A percentile compares a stretch with the other conserved stretches of the same genome.
These are phyloP conservation scores for Pyropia yezoensis DNA, from an alignment of 23 red algal species.

Conservation along the genomic window DNA sequence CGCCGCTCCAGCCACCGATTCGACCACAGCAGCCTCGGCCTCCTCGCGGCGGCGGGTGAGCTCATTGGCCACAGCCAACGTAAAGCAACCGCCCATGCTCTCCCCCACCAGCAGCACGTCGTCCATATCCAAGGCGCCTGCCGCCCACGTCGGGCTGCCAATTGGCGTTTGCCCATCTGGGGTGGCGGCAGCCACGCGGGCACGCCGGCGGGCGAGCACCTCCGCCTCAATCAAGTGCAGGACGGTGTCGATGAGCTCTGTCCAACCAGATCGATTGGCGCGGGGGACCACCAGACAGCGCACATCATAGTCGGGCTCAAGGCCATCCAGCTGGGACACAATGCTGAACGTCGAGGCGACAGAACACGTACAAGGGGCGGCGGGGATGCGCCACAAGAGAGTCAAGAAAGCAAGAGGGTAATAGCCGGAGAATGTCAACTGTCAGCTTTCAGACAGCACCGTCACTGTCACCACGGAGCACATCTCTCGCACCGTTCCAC, in stretches of 20 bases:
- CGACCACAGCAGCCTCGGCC: not conserved
- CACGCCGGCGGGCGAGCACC: not conserved
- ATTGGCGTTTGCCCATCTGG: too few species aligned
- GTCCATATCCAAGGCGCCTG: not conserved
- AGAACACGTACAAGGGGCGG: too few species aligned
- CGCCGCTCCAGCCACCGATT: too few species aligned
- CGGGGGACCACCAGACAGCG: conserved; percentile 43
- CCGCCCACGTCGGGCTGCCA: too few species aligned
- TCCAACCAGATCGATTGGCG: conserved; percentile 27
- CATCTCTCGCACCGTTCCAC: too few species aligned
- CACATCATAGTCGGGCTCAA: conserved; percentile 64
- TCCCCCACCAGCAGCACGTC: conserved; percentile 38
- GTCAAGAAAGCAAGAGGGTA: too few species aligned
- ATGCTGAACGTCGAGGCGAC: conserved; percentile 5
- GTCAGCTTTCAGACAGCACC: too few species aligned
- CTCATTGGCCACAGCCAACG: conserved; percentile 15
- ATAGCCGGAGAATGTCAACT: too few species aligned
- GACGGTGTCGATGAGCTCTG: conserved; percentile 13
- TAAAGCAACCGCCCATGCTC: conserved; percentile 58
- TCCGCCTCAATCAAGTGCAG: conserved; percentile 25
- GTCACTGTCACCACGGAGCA: too few species aligned
- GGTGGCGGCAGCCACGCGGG: too few species aligned
- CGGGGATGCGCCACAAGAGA: too few species aligned
- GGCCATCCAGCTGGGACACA: conserved; percentile 25
- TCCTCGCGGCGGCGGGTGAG: conserved; percentile 4